Conservation (phyloP, 768 basidiomycete genomes). For the Lenzites betulinus region DNA sequence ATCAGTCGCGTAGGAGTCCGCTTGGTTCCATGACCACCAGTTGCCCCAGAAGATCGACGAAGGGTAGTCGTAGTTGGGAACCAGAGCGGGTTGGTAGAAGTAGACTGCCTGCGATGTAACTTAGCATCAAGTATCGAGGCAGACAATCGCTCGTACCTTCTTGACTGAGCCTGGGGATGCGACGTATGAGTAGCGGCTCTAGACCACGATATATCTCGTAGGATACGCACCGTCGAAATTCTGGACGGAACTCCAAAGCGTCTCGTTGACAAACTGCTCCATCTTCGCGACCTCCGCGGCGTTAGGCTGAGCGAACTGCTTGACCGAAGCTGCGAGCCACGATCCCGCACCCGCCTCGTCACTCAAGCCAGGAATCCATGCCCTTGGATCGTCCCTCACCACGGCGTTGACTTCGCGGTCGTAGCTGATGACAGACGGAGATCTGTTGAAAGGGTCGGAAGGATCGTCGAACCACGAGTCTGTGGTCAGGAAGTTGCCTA, state of each 20-base stretch:
- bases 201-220: too few relatives aligned
- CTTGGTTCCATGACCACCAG: slow-evolving; percentile 61
- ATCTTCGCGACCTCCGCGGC: slow-evolving; percentile 55
- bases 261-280: slow-evolving; percentile 49
- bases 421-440: slow-evolving; percentile 56
- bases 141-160: slow-evolving; percentile 36
- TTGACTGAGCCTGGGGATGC: slow-evolving; percentile 47
- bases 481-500: slow-evolving; percentile 56
- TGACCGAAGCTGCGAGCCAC: slow-evolving; percentile 58
- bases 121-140: not conserved
- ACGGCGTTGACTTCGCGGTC: slow-evolving; percentile 52
- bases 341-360: slow-evolving; percentile 64
- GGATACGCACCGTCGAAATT: slow-evolving; percentile 44
- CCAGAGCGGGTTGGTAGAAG: slow-evolving; percentile 50
- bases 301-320: slow-evolving; percentile 55
- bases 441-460: slow-evolving; percentile 53
- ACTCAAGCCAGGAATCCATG: slow-evolving; percentile 62
- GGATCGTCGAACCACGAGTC: slow-evolving; percentile 54
- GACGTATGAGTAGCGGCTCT: not conserved
- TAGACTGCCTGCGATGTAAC: slow-evolving; percentile 43
- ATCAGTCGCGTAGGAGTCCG: slow-evolving; percentile 47
- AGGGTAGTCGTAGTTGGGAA: slow-evolving; percentile 52
- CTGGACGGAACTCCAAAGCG: slow-evolving; percentile 53
- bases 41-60: slow-evolving; percentile 49
- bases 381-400: slow-evolving; percentile 52